Evolutionary conservation across 2,329 filamentous ascomycete species (phyloP).

Genomic region (Calycina marina): DNA sequence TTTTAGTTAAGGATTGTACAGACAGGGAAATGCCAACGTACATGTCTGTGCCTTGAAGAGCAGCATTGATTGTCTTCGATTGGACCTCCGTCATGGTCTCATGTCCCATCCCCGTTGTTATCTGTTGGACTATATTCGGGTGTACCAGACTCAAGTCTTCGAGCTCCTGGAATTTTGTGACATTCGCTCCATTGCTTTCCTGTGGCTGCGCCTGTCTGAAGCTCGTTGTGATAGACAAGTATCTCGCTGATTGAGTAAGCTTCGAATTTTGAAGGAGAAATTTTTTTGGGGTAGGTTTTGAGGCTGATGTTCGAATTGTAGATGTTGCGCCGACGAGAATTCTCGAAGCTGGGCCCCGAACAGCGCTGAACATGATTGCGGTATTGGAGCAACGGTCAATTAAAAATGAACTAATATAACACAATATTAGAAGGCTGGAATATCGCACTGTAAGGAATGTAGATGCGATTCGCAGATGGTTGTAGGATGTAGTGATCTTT

Average conservation of each 20-base stretch:
- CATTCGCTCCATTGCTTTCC: slow-evolving; percentile 4
- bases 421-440: slow-evolving; percentile 1
- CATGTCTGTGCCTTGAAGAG: slow-evolving; percentile 43
- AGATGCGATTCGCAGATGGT: slow-evolving; percentile 3
- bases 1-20: slow-evolving; percentile 1
- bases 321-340: slow-evolving; percentile 13
- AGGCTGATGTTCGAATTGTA: slow-evolving; percentile 10
- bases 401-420: slow-evolving; percentile 1
- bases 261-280: slow-evolving; percentile 3
- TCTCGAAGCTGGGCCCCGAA: slow-evolving; percentile 21
- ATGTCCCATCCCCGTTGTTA: slow-evolving; percentile 62
- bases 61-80: slow-evolving; percentile 64
- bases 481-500: background rate
- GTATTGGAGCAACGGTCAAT: slow-evolving; percentile 6
- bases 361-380: slow-evolving; percentile 19
- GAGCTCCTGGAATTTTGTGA: slow-evolving; percentile 22
- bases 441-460: slow-evolving; percentile 7
- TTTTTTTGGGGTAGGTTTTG: background rate
- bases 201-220: slow-evolving; percentile 10
- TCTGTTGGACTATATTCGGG: slow-evolving; percentile 26
- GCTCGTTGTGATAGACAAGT: slow-evolving; percentile 16
- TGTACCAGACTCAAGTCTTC: slow-evolving; percentile 19
- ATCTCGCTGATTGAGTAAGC: slow-evolving; percentile 13
- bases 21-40: slow-evolving; percentile 18
- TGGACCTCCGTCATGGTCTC: slow-evolving; percentile 88